phyloP scores from a whole-genome alignment of 2,329 filamentous ascomycete species.

The Colletotrichum liriopes region DNA sequence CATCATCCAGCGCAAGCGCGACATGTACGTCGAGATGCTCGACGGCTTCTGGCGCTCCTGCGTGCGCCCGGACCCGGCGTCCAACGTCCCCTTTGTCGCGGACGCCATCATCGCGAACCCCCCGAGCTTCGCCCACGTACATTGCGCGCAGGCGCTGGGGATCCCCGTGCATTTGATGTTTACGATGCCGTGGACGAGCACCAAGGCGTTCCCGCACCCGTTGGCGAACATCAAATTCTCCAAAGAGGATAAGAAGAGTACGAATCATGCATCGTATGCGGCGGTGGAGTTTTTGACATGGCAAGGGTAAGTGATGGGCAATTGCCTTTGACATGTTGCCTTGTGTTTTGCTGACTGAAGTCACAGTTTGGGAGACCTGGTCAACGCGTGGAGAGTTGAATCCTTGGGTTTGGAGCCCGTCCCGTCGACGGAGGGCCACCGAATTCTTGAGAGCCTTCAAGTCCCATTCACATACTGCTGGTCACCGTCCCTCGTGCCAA shows the following conservation, averaged over 20 bases:
- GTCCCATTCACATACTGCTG: constrained; percentile 86
- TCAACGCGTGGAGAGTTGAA: constrained; percentile 86
- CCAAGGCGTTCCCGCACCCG: constrained; percentile 80
- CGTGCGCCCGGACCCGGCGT: constrained; percentile 41
- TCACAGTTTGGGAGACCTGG: constrained; percentile 76
- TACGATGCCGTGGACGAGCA: constrained; percentile 83
- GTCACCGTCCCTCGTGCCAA: constrained; percentile 77
- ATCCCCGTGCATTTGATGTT: constrained; percentile 65
- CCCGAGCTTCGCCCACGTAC: constrained; percentile 63
- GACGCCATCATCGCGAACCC: constrained; percentile 68
- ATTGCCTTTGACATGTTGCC: not conserved
- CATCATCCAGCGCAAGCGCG: constrained; percentile 47
- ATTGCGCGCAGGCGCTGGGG: constrained; percentile 61
- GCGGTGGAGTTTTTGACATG: constrained; percentile 84
- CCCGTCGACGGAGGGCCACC: constrained; percentile 79
- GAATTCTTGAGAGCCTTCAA: constrained; percentile 76
- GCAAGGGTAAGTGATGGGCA: constrained; percentile 68
- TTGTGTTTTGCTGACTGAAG: not conserved
- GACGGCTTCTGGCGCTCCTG: constrained; percentile 47
- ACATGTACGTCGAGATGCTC: constrained; percentile 47
- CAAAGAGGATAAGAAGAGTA: constrained; percentile 64
- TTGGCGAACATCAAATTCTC: constrained; percentile 78
- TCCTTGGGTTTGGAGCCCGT: constrained; percentile 77
- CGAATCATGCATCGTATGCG: constrained; percentile 80
- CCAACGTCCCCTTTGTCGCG: constrained; percentile 60